These are phyloP conservation scores for Butyriboletus loyo DNA, from an alignment of 768 basidiomycete species.

Conservation along the genomic window DNA sequence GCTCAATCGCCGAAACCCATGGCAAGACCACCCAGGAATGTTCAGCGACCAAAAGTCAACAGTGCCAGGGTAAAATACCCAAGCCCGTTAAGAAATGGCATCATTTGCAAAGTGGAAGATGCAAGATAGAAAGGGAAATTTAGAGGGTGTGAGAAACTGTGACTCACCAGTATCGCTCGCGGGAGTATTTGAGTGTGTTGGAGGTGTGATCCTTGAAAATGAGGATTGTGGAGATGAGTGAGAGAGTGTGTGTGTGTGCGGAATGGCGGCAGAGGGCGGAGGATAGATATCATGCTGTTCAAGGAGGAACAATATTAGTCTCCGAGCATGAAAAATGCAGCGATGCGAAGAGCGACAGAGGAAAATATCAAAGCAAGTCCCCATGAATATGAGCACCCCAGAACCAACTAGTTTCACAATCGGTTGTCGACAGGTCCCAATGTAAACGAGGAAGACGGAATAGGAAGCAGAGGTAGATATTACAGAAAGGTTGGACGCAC, in stretches of 20 bases:
- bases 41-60: neutral
- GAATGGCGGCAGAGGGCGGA: neutral
- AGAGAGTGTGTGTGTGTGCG: constrained; percentile 4
- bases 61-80: neutral
- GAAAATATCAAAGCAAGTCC: neutral
- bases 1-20: neutral
- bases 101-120: neutral
- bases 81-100: neutral
- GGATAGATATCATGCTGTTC: constrained; percentile 16
- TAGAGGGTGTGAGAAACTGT: neutral
- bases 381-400: neutral
- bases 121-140: neutral
- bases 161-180: constrained; percentile 28
- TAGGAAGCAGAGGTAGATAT: neutral
- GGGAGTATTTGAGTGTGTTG: constrained; percentile 26
- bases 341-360: neutral
- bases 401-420: neutral
- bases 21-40: neutral
- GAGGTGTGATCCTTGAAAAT: constrained; percentile 21
- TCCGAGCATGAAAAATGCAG: neutral
- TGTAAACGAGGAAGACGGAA: neutral
- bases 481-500: constrained; percentile 14
- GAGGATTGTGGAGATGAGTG: constrained; percentile 20
- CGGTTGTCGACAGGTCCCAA: too few relatives aligned
- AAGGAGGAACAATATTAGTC: neutral